These are phyloP conservation scores for Cylindrotheca fusiformis DNA, from an alignment of 108 stramenopile species.

Conservation along the genomic window DNA sequence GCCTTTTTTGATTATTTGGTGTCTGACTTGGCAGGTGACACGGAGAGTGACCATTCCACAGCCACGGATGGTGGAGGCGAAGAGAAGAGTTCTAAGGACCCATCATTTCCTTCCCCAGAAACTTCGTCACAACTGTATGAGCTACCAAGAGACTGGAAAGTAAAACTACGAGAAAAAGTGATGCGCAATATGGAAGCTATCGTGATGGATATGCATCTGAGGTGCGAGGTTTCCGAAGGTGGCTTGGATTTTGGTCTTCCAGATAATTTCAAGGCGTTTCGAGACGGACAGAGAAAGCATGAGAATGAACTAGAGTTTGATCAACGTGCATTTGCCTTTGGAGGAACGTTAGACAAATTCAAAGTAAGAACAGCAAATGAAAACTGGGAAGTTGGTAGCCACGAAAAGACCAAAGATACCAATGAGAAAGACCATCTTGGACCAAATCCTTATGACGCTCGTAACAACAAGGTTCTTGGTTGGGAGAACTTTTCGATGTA, in stretches of 20 bases:
- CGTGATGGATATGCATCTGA: slow-evolving; percentile 64
- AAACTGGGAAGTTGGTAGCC: slow-evolving; percentile 43
- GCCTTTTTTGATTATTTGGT: slow-evolving; percentile 9
- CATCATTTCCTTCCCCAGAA: background rate
- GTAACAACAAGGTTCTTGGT: slow-evolving; percentile 56
- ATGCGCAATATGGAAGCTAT: slow-evolving; percentile 70
- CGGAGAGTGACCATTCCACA: slow-evolving; percentile 5
- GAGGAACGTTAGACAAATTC: slow-evolving; percentile 51
- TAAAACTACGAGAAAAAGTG: slow-evolving; percentile 63
- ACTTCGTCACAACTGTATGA: slow-evolving; percentile 17
- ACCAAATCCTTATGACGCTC: slow-evolving; percentile 45
- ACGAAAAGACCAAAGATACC: slow-evolving; percentile 26
- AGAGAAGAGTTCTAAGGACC: slow-evolving; percentile 20
- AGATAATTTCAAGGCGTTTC: slow-evolving; percentile 19
- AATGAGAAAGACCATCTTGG: slow-evolving; percentile 26
- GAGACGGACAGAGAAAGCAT: background rate
- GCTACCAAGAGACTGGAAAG: slow-evolving; percentile 53
- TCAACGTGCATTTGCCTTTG: slow-evolving; percentile 74
- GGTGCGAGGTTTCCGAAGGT: slow-evolving; percentile 74
- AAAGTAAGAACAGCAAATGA: slow-evolving; percentile 58
- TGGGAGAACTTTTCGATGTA: slow-evolving; percentile 60
- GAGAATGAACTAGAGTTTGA: slow-evolving; percentile 28
- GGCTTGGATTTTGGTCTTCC: slow-evolving; percentile 50
- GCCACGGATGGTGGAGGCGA: background rate
- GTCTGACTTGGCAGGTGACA: slow-evolving; percentile 9